Evolutionary conservation across 2,329 filamentous ascomycete genomes (phyloP).

Genomic region (Colletotrichum incanum): DNA sequence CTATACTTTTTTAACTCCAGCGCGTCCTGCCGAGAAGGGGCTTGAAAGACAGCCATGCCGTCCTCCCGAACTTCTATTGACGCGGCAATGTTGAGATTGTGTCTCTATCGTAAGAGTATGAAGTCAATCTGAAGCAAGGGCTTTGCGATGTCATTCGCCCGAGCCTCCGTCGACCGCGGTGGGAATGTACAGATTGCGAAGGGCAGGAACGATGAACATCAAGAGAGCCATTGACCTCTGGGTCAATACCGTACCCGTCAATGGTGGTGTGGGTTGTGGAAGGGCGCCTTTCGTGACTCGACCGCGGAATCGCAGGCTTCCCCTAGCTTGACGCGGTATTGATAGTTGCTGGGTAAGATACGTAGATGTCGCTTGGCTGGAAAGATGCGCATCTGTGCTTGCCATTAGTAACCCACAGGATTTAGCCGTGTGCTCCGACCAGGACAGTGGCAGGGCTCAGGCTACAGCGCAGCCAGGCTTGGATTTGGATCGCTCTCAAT

Average conservation of each 20-base stretch:
- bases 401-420: not conserved
- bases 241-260: not conserved
- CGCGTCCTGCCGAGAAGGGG: not conserved
- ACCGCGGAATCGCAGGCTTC: not conserved
- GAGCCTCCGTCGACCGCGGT: not conserved
- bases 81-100: not conserved
- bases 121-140: not conserved
- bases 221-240: not conserved
- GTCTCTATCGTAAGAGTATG: not conserved
- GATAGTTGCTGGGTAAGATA: not conserved
- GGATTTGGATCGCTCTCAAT: not conserved
- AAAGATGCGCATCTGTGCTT: conserved; percentile 3
- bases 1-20: no score
- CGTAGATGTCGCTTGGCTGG: not conserved
- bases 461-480: conserved; percentile 2
- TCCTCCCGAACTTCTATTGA: not conserved
- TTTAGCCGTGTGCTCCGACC: conserved; percentile 11
- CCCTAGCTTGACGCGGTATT: not conserved
- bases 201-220: not conserved
- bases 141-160: not conserved
- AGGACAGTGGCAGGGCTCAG: conserved; percentile 10
- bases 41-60: not conserved
- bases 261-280: no score
- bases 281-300: not conserved
- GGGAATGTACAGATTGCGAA: not conserved